Conservation (phyloP, 2,329 filamentous ascomycete species). For the Ceratocystis diversiconidia region DNA sequence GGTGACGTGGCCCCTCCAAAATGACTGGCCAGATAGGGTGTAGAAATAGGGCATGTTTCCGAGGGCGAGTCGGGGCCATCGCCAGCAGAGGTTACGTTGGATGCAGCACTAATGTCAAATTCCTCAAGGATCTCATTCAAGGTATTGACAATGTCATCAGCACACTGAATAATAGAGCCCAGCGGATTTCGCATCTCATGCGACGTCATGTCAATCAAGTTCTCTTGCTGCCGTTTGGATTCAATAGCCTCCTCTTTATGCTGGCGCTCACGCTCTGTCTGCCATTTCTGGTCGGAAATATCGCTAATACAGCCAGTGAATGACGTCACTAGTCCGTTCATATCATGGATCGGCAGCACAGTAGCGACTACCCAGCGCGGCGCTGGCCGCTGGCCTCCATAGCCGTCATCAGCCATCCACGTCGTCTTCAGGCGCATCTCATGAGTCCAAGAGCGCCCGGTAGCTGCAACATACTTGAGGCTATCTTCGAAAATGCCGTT, state of each 20-base stretch:
- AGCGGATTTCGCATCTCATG: conserved; percentile 64
- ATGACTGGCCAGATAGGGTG: background rate
- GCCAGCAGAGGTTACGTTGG: conserved; percentile 4
- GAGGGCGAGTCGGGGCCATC: conserved; percentile 15
- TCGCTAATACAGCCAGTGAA: conserved; percentile 36
- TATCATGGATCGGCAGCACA: conserved; percentile 36
- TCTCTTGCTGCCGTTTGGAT: conserved; percentile 56
- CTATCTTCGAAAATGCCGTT: conserved; percentile 28
- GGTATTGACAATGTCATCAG: conserved; percentile 50
- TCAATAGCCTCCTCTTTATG: conserved; percentile 43
- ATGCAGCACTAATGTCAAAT: conserved; percentile 25
- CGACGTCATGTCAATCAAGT: conserved; percentile 64
- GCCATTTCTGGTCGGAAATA: conserved; percentile 37
- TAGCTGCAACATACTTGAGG: conserved; percentile 28
- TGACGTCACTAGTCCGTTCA: conserved; percentile 33
- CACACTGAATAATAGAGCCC: conserved; percentile 59
- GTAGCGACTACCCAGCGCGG: conserved; percentile 37
- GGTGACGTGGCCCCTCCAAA: background rate
- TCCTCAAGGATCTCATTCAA: conserved; percentile 28
- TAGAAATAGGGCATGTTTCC: background rate
- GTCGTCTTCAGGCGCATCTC: conserved; percentile 36
- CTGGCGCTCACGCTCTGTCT: conserved; percentile 35
- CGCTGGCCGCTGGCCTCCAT: conserved; percentile 30
- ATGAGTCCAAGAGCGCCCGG: conserved; percentile 32
- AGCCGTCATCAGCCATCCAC: conserved; percentile 33